Percentiles rank a stretch among this genome's conserved stretches.
phyloP scores from a whole-genome alignment of 768 basidiomycete species.

The Hygrocybe coccinea region DNA sequence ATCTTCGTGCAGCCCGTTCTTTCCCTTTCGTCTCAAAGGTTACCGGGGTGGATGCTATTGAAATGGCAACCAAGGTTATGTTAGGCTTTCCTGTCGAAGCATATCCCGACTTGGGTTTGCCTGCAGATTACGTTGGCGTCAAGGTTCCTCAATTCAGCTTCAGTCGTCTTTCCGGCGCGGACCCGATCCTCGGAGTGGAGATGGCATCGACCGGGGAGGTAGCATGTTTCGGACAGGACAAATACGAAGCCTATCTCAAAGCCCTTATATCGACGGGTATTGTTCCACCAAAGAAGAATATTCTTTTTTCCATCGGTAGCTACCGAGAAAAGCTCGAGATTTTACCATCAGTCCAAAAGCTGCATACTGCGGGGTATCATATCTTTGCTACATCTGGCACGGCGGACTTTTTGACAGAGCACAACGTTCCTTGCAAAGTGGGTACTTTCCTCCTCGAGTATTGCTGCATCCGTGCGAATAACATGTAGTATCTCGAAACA shows the following conservation, averaged over 20 bases:
- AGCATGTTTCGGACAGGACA: slow-evolving; percentile 95
- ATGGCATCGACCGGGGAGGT: slow-evolving; percentile 99
- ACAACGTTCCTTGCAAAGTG: slow-evolving; percentile 94
- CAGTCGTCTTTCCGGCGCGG: slow-evolving; percentile 91
- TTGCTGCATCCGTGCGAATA: background rate
- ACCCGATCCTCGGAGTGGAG: slow-evolving; percentile 96
- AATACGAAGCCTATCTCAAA: slow-evolving; percentile 98
- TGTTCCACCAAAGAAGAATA: slow-evolving; percentile 92
- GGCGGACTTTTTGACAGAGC: slow-evolving; percentile 95
- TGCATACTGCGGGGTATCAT: slow-evolving; percentile 89
- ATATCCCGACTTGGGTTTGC: slow-evolving; percentile 85
- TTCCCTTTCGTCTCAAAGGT: slow-evolving; percentile 99
- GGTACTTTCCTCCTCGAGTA: slow-evolving; percentile 9
- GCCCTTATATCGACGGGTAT: slow-evolving; percentile 96
- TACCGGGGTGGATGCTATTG: slow-evolving; percentile 95
- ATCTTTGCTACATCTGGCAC: slow-evolving; percentile 97
- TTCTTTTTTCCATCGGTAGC: slow-evolving; percentile 92
- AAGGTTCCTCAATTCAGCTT: slow-evolving; percentile 99
- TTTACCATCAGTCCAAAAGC: slow-evolving; percentile 89
- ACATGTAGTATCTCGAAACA: slow-evolving; percentile 76
- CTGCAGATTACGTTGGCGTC: slow-evolving; percentile 92
- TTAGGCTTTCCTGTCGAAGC: slow-evolving; percentile 81
- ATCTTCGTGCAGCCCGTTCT: slow-evolving; percentile 92
- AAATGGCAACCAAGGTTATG: slow-evolving; percentile 99
- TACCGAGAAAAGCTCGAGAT: slow-evolving; percentile 98